These are phyloP conservation scores for Coffea canephora DNA, from an alignment of 257 asterid species.

Conservation along the genomic window DNA sequence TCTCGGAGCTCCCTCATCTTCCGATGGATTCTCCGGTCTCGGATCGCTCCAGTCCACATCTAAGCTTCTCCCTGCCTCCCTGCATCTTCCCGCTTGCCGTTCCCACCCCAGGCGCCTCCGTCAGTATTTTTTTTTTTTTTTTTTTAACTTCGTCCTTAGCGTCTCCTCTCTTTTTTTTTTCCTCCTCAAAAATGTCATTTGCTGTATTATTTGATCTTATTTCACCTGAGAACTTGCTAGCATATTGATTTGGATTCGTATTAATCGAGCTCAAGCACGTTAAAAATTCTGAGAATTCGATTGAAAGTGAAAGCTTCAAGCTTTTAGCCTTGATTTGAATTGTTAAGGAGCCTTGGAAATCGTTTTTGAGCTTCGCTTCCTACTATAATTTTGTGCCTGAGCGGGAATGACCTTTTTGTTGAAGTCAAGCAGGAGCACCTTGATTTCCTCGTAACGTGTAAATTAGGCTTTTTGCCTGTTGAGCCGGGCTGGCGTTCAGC, in stretches of 20 bases:
- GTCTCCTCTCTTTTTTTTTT: background rate
- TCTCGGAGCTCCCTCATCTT: slow-evolving; percentile 47
- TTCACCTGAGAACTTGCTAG: background rate
- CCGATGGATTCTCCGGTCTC: slow-evolving; percentile 48
- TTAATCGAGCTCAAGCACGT: background rate
- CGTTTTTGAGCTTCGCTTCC: background rate
- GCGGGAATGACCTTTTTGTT: too few relatives aligned
- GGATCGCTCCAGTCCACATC: slow-evolving; percentile 55
- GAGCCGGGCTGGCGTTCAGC: background rate
- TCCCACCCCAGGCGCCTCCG: slow-evolving; percentile 64
- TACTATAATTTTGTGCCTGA: too few relatives aligned
- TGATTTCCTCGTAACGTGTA: background rate
- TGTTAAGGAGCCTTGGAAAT: too few relatives aligned
- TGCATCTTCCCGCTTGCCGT: slow-evolving; percentile 55
- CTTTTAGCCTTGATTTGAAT: background rate
- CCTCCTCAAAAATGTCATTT: background rate
- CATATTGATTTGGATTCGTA: background rate
- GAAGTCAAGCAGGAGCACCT: too few relatives aligned
- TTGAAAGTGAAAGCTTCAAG: background rate
- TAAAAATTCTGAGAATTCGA: background rate
- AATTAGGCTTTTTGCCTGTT: background rate
- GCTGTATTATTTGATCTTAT: background rate
- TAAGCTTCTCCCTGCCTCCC: slow-evolving; percentile 33
- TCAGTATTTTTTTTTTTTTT: slow-evolving; percentile 13
- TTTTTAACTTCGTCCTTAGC: too few relatives aligned